phyloP scores from a whole-genome alignment of 2,329 filamentous ascomycete species.

The Stemphylium beticola region DNA sequence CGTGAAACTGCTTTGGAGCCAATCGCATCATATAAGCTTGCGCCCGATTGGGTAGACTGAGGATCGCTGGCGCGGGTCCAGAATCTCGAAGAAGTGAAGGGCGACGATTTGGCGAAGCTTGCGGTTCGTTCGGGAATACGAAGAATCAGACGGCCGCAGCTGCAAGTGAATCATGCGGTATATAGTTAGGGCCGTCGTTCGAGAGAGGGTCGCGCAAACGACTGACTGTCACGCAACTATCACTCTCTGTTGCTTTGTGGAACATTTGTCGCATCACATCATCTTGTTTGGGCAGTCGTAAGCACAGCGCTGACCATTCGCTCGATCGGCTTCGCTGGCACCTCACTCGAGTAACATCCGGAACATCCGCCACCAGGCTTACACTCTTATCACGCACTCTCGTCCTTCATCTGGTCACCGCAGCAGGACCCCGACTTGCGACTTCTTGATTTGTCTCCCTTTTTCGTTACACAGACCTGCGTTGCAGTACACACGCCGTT shows the following conservation, averaged over 20 bases:
- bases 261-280: conserved; percentile 8
- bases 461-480: not conserved
- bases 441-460: not conserved
- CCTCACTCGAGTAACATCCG: conserved; percentile 10
- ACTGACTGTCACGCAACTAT: not conserved
- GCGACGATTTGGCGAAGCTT: conserved; percentile 8
- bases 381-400: not conserved
- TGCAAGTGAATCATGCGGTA: not conserved
- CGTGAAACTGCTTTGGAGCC: conserved; percentile 7
- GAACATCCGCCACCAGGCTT: conserved; percentile 5
- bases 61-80: not conserved
- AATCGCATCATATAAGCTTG: conserved; percentile 3
- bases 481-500: not conserved
- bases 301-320: conserved; percentile 9
- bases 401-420: not conserved
- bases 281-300: conserved; percentile 4
- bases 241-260: not conserved
- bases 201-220: not conserved
- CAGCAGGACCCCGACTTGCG: not conserved
- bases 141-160: not conserved
- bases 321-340: conserved; percentile 2
- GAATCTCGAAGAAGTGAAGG: not conserved
- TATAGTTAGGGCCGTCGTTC: not conserved
- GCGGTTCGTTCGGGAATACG: not conserved
- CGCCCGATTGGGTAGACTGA: conserved; percentile 9